Conservation (phyloP, 495 filamentous ascomycete species). For the Hypoxylon crocopeplum region DNA sequence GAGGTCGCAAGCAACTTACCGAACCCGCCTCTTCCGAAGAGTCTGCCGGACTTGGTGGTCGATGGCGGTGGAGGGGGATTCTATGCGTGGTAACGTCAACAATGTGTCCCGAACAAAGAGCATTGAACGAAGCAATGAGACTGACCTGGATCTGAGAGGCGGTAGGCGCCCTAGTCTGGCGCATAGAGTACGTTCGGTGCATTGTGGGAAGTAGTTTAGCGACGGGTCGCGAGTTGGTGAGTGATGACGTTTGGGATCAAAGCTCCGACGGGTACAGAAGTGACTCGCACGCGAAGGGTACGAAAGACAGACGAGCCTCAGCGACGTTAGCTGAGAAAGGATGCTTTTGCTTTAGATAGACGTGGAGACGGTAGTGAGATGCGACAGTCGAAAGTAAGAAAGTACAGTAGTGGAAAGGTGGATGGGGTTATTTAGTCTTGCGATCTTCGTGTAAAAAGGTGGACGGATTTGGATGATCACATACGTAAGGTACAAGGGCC, state of each 20-base stretch:
- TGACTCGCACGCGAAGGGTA: too few relatives aligned
- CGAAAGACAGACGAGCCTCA: too few relatives aligned
- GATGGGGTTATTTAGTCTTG: slow-evolving; percentile 7
- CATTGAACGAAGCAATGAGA: slow-evolving; percentile 4
- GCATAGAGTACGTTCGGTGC: slow-evolving; percentile 99
- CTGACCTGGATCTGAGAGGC: slow-evolving; percentile 59
- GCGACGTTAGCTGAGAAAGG: too few relatives aligned
- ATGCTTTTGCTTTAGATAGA: too few relatives aligned
- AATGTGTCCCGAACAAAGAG: slow-evolving; percentile 1
- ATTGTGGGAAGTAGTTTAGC: slow-evolving; percentile 60
- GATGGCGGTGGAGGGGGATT: slow-evolving; percentile 93
- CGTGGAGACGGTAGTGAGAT: too few relatives aligned
- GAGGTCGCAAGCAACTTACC: slow-evolving; percentile 58
- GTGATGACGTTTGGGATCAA: too few relatives aligned
- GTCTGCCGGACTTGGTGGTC: slow-evolving; percentile 83
- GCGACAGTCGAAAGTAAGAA: too few relatives aligned
- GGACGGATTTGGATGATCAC: slow-evolving; percentile 30
- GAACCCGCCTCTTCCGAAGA: slow-evolving; percentile 85
- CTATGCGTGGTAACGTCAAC: slow-evolving; percentile 55
- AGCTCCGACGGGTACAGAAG: too few relatives aligned
- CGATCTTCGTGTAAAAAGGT: slow-evolving; percentile 25
- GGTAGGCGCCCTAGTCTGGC: slow-evolving; percentile 92
- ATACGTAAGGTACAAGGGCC: slow-evolving; percentile 21
- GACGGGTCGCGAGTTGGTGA: too few relatives aligned
- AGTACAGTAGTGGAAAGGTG: too few relatives aligned